Conservation (phyloP, 2,329 filamentous ascomycete genomes). For the Magnaporthiopsis rhizophila region DNA sequence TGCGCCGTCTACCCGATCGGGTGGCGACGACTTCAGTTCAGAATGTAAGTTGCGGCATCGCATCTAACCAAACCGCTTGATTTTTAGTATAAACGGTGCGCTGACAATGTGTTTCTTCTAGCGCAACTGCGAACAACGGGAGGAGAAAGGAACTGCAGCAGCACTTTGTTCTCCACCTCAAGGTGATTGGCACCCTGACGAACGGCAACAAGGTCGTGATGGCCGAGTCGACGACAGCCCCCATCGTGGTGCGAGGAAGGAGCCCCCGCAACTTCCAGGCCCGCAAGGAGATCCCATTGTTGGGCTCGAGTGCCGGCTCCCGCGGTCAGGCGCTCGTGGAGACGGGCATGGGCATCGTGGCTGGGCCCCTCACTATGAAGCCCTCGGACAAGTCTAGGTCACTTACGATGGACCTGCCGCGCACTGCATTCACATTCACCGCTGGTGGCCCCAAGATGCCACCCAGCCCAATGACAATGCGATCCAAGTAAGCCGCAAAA, state of each 20-base stretch:
- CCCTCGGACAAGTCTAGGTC: constrained; percentile 46
- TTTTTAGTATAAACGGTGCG: neutral
- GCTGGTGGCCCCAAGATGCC: constrained; percentile 42
- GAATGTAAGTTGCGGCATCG: constrained; percentile 47
- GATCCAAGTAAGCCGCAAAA: constrained; percentile 45
- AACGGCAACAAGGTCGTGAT: constrained; percentile 77
- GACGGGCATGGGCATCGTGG: constrained; percentile 52
- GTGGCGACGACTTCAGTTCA: constrained; percentile 88
- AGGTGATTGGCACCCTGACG: constrained; percentile 73
- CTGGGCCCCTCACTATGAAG: constrained; percentile 46
- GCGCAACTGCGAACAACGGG: constrained; percentile 93
- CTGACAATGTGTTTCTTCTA: constrained; percentile 21
- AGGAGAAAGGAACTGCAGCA: constrained; percentile 91
- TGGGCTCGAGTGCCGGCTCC: constrained; percentile 67
- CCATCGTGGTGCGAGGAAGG: constrained; percentile 87
- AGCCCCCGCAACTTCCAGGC: constrained; percentile 94
- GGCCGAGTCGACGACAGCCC: constrained; percentile 76
- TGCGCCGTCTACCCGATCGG: constrained; percentile 87
- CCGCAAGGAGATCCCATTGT: constrained; percentile 82
- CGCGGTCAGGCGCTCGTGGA: constrained; percentile 68
- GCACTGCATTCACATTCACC: constrained; percentile 51
- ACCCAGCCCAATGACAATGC: constrained; percentile 44
- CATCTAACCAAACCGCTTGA: too few relatives aligned
- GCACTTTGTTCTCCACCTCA: constrained; percentile 85
- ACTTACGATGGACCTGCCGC: constrained; percentile 46